These are phyloP conservation scores for Angomonas ambiguus DNA, from an alignment of 208 protist species.

Conservation along the genomic window DNA sequence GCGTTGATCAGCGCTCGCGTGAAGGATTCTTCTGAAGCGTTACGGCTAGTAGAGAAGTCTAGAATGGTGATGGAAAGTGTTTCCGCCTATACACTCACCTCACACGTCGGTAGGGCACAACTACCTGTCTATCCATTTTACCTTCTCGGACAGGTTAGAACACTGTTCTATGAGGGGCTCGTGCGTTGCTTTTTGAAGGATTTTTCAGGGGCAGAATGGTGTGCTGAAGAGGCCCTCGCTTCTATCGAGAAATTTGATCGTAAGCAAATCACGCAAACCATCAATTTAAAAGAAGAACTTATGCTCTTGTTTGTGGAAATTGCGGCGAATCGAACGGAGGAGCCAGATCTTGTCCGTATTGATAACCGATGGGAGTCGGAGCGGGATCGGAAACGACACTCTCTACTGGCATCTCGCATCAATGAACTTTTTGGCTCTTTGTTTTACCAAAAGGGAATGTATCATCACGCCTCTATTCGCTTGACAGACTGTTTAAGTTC, in stretches of 20 bases:
- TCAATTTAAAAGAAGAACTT: constrained; percentile 24
- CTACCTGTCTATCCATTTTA: constrained; percentile 21
- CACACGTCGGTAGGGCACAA: background rate
- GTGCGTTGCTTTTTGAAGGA: constrained; percentile 15
- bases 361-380: constrained; percentile 31
- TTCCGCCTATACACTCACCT: constrained; percentile 20
- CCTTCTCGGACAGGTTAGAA: constrained; percentile 15
- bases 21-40: constrained; percentile 5
- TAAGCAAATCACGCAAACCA: constrained; percentile 17
- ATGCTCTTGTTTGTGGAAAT: constrained; percentile 39
- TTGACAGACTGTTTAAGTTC: constrained; percentile 48
- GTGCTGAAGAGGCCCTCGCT: constrained; percentile 23
- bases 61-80: constrained; percentile 20
- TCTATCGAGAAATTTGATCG: constrained; percentile 21
- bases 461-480: constrained; percentile 23
- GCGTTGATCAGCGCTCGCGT: constrained; percentile 19
- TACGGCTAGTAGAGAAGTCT: constrained; percentile 19
- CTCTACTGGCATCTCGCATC: constrained; percentile 26
- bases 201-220: constrained; percentile 21
- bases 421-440: constrained; percentile 41
- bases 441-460: constrained; percentile 33
- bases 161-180: constrained; percentile 16
- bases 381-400: constrained; percentile 20
- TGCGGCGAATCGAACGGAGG: constrained; percentile 14
- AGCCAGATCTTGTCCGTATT: constrained; percentile 23